Conservation (phyloP, 192 early-diverging fungal genomes). For the Coemansia sp. region DNA sequence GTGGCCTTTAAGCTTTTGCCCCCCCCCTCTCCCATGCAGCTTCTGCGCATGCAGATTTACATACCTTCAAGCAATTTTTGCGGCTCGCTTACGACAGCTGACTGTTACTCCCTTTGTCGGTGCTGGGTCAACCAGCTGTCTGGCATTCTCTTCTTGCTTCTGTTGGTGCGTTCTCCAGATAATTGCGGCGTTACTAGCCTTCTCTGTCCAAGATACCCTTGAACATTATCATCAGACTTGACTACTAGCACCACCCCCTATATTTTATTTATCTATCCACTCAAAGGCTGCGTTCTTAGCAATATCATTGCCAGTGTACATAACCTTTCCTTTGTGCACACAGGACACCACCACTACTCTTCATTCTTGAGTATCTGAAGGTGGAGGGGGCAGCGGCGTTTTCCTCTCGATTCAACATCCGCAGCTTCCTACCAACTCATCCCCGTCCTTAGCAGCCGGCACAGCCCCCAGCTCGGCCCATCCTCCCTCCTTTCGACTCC, state of each 20-base stretch:
- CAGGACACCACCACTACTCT: neutral
- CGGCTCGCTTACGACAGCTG: neutral
- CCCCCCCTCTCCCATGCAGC: conserved; percentile 5
- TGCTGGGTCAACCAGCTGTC: neutral
- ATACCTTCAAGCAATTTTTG: conserved; percentile 10
- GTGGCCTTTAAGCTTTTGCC: neutral
- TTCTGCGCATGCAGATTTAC: conserved; percentile 7
- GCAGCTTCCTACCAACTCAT: neutral
- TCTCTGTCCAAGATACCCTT: neutral
- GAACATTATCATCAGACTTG: neutral
- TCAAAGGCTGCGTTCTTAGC: neutral
- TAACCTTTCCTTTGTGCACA: neutral
- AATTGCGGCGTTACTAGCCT: conserved; percentile 5
- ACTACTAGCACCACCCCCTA: neutral
- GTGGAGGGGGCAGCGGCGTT: neutral
- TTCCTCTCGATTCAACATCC: neutral
- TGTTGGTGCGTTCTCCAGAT: conserved; percentile 1
- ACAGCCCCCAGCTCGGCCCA: neutral
- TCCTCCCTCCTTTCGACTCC: neutral
- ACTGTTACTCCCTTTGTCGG: neutral
- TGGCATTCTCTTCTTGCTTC: neutral
- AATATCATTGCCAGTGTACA: neutral
- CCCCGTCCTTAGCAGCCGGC: neutral
- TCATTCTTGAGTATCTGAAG: neutral
- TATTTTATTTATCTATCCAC: neutral